phyloP scores from a whole-genome alignment of 176 grass and related monocot genomes.

The Bonia amplexicaulis region DNA sequence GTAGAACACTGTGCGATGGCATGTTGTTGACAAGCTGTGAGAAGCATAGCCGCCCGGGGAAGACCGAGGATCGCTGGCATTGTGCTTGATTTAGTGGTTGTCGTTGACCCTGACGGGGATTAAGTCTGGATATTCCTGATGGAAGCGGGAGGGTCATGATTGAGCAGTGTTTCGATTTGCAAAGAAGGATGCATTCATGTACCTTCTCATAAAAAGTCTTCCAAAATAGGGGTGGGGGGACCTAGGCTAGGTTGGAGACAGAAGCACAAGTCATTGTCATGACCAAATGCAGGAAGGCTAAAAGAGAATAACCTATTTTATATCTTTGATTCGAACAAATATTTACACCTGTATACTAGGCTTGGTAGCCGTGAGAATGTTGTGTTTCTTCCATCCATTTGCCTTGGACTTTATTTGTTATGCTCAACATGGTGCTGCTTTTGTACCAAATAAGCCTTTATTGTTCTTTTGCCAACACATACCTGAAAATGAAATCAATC shows the following conservation, averaged over 20 bases:
- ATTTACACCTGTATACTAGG: too few species aligned
- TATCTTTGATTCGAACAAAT: neutral
- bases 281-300: neutral
- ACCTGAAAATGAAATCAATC: neutral
- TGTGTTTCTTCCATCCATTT: neutral
- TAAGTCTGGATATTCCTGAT: neutral
- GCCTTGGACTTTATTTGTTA: neutral
- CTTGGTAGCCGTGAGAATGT: neutral
- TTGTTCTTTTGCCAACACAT: neutral
- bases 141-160: neutral
- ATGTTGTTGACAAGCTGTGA: neutral
- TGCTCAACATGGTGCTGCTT: neutral
- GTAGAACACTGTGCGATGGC: neutral
- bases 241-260: too few species aligned
- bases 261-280: neutral
- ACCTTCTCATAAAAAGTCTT: too few species aligned
- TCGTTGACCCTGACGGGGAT: neutral
- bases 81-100: neutral
- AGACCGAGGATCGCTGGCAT: neutral
- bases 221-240: too few species aligned
- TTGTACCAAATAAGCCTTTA: neutral
- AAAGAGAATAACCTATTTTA: neutral
- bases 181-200: too few species aligned
- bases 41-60: neutral
- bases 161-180: too few species aligned